Evolutionary conservation across 1,284 basidiomycete genomes (phyloP).

Genomic region (Paramarasmius palmivorus): DNA sequence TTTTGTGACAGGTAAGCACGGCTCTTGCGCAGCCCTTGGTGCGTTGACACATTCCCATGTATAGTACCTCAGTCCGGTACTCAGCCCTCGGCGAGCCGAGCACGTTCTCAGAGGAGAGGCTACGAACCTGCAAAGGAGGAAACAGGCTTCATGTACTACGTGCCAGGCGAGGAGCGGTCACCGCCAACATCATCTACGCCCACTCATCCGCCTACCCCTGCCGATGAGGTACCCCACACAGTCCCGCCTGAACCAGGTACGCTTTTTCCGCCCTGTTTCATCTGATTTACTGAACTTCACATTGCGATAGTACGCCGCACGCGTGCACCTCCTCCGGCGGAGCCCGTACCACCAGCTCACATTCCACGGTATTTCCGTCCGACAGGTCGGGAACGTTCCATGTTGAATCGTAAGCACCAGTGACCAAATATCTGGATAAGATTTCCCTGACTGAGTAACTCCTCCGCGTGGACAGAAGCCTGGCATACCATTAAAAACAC

Average conservation of each 20-base stretch:
- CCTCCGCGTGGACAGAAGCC: constrained; percentile 48
- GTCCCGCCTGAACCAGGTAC: not conserved
- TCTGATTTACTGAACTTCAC: not conserved
- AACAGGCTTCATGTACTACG: constrained; percentile 42
- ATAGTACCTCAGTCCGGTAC: constrained; percentile 2
- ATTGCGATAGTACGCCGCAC: not conserved
- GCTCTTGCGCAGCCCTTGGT: not conserved
- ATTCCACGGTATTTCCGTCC: constrained; percentile 1
- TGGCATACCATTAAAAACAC: constrained; percentile 64
- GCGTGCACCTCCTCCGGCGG: not conserved
- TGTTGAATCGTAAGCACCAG: constrained; percentile 3
- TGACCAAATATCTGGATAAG: not conserved
- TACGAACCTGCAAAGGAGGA: constrained; percentile 29
- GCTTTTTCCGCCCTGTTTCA: not conserved
- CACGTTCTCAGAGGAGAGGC: constrained; percentile 12
- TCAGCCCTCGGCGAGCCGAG: constrained; percentile 15
- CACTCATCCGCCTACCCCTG: constrained; percentile 22
- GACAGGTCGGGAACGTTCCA: constrained; percentile 5
- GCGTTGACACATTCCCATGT: not conserved
- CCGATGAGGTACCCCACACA: constrained; percentile 14
- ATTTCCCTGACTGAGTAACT: not conserved
- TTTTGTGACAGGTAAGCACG: constrained; percentile 40
- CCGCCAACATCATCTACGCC: not conserved
- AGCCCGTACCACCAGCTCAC: not conserved
- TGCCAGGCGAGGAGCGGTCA: constrained; percentile 30